Evolutionary conservation across 2,329 filamentous ascomycete species (phyloP).

Genomic region (Venturia carpophila): DNA sequence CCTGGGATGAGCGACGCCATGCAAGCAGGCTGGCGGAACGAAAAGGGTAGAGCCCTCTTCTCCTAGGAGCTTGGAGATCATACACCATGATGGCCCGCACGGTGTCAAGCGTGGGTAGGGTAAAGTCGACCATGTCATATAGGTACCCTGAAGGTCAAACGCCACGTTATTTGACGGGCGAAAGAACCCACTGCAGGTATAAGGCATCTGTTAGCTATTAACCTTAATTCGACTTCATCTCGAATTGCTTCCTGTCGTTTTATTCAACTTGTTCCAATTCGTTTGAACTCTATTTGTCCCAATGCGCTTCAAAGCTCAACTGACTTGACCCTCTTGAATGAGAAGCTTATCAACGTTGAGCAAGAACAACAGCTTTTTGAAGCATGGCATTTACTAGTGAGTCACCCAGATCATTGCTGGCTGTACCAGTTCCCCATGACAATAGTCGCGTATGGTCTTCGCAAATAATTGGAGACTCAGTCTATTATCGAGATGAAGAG

Average conservation of each 20-base stretch:
- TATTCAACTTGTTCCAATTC: background rate
- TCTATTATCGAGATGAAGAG: background rate
- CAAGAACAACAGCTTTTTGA: too few relatives aligned
- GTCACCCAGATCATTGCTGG: too few relatives aligned
- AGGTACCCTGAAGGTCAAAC: background rate
- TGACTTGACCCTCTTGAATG: background rate
- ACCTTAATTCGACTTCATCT: slow-evolving; percentile 10
- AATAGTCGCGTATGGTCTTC: too few relatives aligned
- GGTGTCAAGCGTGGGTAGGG: background rate
- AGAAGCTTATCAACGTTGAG: background rate
- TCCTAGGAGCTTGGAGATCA: background rate
- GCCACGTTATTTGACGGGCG: background rate
- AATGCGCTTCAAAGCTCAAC: too few relatives aligned
- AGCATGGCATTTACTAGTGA: too few relatives aligned
- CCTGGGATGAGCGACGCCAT: background rate
- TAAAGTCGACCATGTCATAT: background rate
- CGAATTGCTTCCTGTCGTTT: background rate
- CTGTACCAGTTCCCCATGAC: too few relatives aligned
- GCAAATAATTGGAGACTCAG: too few relatives aligned
- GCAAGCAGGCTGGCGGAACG: background rate
- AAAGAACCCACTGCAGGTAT: background rate
- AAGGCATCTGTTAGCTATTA: background rate
- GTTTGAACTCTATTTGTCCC: background rate
- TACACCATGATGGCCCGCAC: slow-evolving; percentile 6
- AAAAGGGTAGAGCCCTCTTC: background rate